These are phyloP conservation scores for Debaryomyces coudertii DNA, from an alignment of 1,139 yeast species.

Conservation along the genomic window DNA sequence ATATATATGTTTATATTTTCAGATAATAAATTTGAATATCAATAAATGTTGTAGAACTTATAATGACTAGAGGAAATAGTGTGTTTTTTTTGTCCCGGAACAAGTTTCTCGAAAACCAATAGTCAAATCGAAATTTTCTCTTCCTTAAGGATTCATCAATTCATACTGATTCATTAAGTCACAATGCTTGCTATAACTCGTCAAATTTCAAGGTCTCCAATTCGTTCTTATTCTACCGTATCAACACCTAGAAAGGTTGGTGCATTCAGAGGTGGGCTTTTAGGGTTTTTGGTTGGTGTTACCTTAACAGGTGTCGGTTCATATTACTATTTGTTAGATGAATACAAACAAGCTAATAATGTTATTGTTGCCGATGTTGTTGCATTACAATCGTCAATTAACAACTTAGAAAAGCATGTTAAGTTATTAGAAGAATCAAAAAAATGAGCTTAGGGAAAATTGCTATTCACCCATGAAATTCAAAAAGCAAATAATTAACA, in stretches of 20 bases:
- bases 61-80: neutral
- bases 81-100: neutral
- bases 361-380: slow-evolving; percentile 77
- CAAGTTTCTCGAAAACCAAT: slow-evolving; percentile 3
- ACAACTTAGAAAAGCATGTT: slow-evolving; percentile 68
- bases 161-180: neutral
- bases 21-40: neutral
- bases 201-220: slow-evolving; percentile 24
- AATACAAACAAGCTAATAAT: slow-evolving; percentile 71
- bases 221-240: slow-evolving; percentile 41
- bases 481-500: slow-evolving; percentile 1
- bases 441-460: slow-evolving; percentile 22
- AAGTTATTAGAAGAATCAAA: slow-evolving; percentile 50
- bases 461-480: neutral
- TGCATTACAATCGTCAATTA: slow-evolving; percentile 67
- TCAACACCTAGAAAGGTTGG: slow-evolving; percentile 48
- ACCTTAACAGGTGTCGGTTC: slow-evolving; percentile 74
- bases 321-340: slow-evolving; percentile 77
- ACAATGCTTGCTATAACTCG: slow-evolving; percentile 24
- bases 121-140: slow-evolving; percentile 2
- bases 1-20: neutral
- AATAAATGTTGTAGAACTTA: neutral
- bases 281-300: slow-evolving; percentile 80
- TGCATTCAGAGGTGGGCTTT: slow-evolving; percentile 66
- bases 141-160: slow-evolving; percentile 1